Percentiles rank a stretch among this genome's conserved stretches.
Conservation (phyloP, 2,329 filamentous ascomycete genomes). For the Helotiales sp. region DNA sequence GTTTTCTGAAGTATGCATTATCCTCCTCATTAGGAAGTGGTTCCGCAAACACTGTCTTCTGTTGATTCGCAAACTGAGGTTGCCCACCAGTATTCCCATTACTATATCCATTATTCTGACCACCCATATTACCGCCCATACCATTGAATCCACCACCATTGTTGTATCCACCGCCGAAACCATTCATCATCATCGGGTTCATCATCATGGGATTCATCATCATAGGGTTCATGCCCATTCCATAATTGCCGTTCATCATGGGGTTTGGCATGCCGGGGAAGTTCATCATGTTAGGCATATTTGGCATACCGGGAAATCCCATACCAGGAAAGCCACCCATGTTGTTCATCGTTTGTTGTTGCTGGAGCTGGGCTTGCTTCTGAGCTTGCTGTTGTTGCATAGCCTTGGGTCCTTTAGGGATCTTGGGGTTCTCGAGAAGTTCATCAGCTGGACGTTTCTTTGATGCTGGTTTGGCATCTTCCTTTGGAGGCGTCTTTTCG, state of each 20-base stretch:
- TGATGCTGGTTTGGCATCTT: conserved; percentile 34
- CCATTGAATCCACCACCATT: conserved; percentile 37
- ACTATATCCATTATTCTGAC: background rate
- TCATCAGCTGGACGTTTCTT: conserved; percentile 87
- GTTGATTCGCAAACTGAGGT: conserved; percentile 55
- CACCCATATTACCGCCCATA: conserved; percentile 22
- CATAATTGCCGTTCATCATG: conserved; percentile 5
- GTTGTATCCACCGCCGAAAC: conserved; percentile 37
- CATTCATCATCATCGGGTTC: conserved; percentile 36
- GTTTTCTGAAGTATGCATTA: conserved; percentile 92
- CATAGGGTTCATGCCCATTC: conserved; percentile 37
- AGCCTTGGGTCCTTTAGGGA: conserved; percentile 64
- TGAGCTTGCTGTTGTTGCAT: conserved; percentile 53
- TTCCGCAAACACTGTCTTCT: conserved; percentile 46
- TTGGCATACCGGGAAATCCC: conserved; percentile 37
- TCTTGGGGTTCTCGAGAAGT: conserved; percentile 61
- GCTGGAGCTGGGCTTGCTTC: conserved; percentile 41
- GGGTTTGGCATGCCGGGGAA: conserved; percentile 7
- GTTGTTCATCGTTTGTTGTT: conserved; percentile 49
- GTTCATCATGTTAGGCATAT: conserved; percentile 12
- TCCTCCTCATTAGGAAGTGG: conserved; percentile 69
- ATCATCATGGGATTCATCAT: conserved; percentile 30
- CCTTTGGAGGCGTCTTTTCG: conserved; percentile 38
- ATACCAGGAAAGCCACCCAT: conserved; percentile 37
- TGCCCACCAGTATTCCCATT: conserved; percentile 20